Evolutionary conservation across 345 rosid genomes (phyloP).

Genomic region (Capsella bursapastoris): DNA sequence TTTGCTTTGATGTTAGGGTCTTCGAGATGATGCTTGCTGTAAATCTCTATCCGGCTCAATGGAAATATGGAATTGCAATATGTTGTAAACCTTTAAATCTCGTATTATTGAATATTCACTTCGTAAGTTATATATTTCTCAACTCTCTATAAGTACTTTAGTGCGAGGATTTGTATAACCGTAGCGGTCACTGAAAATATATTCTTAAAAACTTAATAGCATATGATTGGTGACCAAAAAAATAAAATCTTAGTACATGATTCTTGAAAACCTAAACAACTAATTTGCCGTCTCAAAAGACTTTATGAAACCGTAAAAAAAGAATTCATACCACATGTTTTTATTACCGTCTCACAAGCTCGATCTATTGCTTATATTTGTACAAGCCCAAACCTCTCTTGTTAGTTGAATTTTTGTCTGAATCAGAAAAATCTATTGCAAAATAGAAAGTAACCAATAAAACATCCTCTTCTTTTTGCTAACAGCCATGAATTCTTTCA

Average conservation of each 20-base stretch:
- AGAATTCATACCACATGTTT: background rate
- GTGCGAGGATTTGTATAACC: background rate
- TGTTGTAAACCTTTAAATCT: background rate
- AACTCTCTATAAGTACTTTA: background rate
- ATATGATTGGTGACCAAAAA: no score
- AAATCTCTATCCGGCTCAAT: background rate
- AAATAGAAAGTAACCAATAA: background rate
- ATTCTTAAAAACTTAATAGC: background rate
- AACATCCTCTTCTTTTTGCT: background rate
- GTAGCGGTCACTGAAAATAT: background rate
- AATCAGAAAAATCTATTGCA: background rate
- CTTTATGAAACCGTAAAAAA: background rate
- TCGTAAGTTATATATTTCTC: background rate
- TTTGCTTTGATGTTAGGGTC: conserved; percentile 1
- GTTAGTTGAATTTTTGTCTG: background rate
- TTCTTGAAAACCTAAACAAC: background rate
- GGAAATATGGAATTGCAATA: background rate
- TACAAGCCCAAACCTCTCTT: background rate
- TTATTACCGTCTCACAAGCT: background rate
- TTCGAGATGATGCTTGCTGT: background rate
- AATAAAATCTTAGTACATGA: background rate
- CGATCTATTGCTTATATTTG: background rate
- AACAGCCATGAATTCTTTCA: background rate
- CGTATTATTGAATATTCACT: background rate
- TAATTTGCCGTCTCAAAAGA: background rate